A percentile compares a stretch with the other conserved stretches of the same genome.
Evolutionary conservation across 495 filamentous ascomycete genomes (phyloP).

Genomic region (Jackrogersella multiformis): DNA sequence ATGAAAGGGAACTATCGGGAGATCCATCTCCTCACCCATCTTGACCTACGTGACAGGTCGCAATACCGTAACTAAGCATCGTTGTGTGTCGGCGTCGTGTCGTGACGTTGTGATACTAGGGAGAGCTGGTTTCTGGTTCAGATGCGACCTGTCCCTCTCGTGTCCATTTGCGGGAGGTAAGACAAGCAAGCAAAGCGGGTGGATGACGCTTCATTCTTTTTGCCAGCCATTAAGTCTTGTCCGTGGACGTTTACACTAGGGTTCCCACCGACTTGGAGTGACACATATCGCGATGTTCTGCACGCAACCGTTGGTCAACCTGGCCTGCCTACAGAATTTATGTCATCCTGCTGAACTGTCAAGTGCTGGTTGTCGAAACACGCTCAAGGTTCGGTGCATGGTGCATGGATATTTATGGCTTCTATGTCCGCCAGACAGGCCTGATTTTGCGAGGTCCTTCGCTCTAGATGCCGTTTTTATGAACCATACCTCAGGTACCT

Average conservation of each 20-base stretch:
- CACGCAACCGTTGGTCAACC: constrained; percentile 28
- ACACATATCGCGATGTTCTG: constrained; percentile 42
- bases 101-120: constrained; percentile 24
- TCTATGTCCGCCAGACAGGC: neutral
- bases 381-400: neutral
- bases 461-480: neutral
- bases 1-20: constrained; percentile 42
- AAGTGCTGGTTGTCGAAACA: constrained; percentile 4
- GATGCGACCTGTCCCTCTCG: constrained; percentile 28
- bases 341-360: constrained; percentile 10
- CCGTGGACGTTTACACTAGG: constrained; percentile 25
- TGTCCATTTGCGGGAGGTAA: constrained; percentile 39
- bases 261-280: constrained; percentile 42
- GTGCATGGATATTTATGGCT: neutral
- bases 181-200: constrained; percentile 12
- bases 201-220: constrained; percentile 24
- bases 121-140: constrained; percentile 10
- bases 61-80: too few relatives aligned
- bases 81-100: constrained; percentile 19
- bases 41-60: constrained; percentile 45
- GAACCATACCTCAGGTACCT: neutral
- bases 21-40: constrained; percentile 44
- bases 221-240: constrained; percentile 28
- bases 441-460: neutral
- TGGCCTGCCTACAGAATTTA: constrained; percentile 8